phyloP scores from a whole-genome alignment of 1,139 yeast species.

The Lodderomyces metapsilosis region DNA sequence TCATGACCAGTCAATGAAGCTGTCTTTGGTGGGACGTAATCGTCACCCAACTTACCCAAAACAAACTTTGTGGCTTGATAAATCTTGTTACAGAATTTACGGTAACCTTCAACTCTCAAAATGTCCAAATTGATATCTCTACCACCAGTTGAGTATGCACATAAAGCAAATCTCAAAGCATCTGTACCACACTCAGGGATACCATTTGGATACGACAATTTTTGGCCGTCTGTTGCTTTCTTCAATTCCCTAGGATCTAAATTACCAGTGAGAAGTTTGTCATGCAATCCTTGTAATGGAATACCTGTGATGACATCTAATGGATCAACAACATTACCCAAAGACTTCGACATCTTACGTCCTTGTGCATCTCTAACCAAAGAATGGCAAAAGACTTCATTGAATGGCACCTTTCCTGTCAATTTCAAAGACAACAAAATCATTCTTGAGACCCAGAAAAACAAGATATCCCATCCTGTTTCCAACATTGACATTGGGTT shows the following conservation, averaged over 20 bases:
- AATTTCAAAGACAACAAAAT: conserved; percentile 85
- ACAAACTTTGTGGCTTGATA: conserved; percentile 98
- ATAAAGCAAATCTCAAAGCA: conserved; percentile 94
- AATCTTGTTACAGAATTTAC: conserved; percentile 98
- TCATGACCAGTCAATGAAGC: conserved; percentile 71
- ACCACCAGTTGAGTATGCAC: conserved; percentile 99
- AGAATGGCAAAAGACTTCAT: conserved; percentile 96
- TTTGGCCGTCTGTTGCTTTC: conserved; percentile 88
- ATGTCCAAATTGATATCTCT: conserved; percentile 96
- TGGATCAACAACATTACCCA: conserved; percentile 96
- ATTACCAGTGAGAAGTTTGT: conserved; percentile 76
- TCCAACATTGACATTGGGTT: conserved; percentile 92
- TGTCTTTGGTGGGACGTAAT: conserved; percentile 74
- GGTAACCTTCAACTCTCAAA: conserved; percentile 96
- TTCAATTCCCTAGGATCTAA: conserved; percentile 86
- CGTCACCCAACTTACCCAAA: conserved; percentile 86
- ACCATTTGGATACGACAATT: conserved; percentile 89
- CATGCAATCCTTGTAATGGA: conserved; percentile 74
- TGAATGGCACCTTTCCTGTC: conserved; percentile 90
- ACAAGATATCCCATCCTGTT: conserved; percentile 98
- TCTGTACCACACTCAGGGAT: conserved; percentile 99
- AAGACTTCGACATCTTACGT: conserved; percentile 96
- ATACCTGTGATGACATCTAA: conserved; percentile 91
- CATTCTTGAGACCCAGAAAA: conserved; percentile 99
- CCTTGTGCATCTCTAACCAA: conserved; percentile 99